Evolutionary conservation across 1,284 basidiomycete species (phyloP).

Genomic region (Butyriboletus regius): DNA sequence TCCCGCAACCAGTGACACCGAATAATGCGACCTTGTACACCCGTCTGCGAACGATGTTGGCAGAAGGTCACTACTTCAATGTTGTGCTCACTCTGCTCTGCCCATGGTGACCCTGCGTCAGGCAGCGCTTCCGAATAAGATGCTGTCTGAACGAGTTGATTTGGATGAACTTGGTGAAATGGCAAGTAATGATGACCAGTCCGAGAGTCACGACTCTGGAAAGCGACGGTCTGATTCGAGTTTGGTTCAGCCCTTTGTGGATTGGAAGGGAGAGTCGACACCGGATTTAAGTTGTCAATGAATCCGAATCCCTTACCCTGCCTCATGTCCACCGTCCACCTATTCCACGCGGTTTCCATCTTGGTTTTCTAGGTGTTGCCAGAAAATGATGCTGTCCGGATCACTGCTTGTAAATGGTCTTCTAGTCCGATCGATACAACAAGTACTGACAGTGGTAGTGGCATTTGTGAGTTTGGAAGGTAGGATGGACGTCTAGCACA

Average conservation of each 20-base stretch:
- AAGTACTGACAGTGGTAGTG: not conserved
- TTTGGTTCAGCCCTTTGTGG: not conserved
- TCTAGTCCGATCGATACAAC: not conserved
- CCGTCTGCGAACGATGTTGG: slow-evolving; percentile 16
- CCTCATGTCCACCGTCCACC: slow-evolving; percentile 16
- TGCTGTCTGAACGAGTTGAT: slow-evolving; percentile 1
- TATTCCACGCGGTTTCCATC: slow-evolving; percentile 16
- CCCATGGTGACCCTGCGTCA: slow-evolving; percentile 4
- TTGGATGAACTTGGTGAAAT: not conserved
- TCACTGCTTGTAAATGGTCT: not conserved
- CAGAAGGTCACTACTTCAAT: not conserved
- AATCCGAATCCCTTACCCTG: slow-evolving; percentile 6
- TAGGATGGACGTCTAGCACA: not conserved
- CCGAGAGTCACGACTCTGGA: not conserved
- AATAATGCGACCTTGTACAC: slow-evolving; percentile 25
- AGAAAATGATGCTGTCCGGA: not conserved
- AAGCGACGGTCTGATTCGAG: not conserved
- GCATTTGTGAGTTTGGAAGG: not conserved
- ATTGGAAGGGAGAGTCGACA: not conserved
- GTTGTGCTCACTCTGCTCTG: slow-evolving; percentile 15
- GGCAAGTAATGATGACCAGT: not conserved
- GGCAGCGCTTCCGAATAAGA: not conserved
- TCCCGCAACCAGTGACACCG: slow-evolving; percentile 25
- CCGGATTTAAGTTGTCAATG: slow-evolving; percentile 1
- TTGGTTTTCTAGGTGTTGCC: not conserved